Evolutionary conservation across 495 filamentous ascomycete species (phyloP), one percentile per base, ranked within the genome.

Genomic region (Neurospora sp.): DNA sequence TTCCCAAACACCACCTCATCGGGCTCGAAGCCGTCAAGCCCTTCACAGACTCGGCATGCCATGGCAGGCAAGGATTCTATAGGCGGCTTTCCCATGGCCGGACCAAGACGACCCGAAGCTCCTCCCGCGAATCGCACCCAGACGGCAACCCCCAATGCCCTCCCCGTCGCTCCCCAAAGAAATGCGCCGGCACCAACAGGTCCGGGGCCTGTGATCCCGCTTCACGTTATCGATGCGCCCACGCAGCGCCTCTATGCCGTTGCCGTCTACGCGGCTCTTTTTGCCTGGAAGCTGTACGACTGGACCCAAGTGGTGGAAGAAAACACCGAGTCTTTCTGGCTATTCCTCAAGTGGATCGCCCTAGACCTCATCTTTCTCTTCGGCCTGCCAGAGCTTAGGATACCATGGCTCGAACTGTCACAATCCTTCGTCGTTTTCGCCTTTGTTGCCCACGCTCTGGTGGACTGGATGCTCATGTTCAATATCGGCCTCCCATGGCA

Each of bases 321-420:
- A 41, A 90, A 94, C 72, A 84, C 90, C 72, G 89, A 93, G 79
- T 93, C 92, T 17, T 90, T 96, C 35, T 92, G 90, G 89, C 85
- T 94, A 59, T 97, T 97, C 80, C 82, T 94, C 79, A 99, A 98
- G 87, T 99, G 96, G 96, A 85, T 91, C 71, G 85, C 87, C 39
- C 86, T 98, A 22, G 96, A 98, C 82, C 88, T 89, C 22, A 79
- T 91, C 39, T 97, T 94, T 81, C 86, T 97, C 71, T 98, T 94
- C 78, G 90, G 91, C 5, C 78, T 98, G 27, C 95, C 96, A 40
- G 87, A 89, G 53, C 78, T 98, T 73, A 89, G 91, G 78, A 97
- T 99, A 84, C 96, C 96, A 72, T 98, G 96, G 96, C 86, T 99
- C 45, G 92, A 98, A 85, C 93, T 94, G 86, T 91, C 90, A 3